Evolutionary conservation across 179 eudicot genomes (phyloP).

Genomic region (Corrigiola litoralis): DNA sequence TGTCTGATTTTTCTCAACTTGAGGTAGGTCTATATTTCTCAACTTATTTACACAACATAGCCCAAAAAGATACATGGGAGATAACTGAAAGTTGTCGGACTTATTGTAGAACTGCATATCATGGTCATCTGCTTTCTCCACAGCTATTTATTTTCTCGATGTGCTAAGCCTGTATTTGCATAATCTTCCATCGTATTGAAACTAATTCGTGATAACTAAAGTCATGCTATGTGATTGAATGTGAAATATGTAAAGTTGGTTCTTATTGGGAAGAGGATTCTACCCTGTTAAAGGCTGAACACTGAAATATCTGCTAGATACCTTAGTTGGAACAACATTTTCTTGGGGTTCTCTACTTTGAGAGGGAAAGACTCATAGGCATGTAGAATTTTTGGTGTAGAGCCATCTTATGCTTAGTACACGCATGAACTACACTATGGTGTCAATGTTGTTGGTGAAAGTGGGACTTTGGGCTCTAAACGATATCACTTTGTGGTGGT

Average conservation of each 20-base stretch:
- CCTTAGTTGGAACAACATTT: too few species aligned
- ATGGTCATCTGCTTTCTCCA: background rate
- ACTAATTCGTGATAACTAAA: too few species aligned
- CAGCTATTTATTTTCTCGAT: background rate
- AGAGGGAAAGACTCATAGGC: background rate
- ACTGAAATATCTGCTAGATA: too few species aligned
- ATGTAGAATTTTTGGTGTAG: background rate
- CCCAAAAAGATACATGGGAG: background rate
- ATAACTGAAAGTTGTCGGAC: background rate
- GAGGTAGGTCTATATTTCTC: constrained; percentile 45
- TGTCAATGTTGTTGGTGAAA: background rate
- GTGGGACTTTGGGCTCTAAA: background rate
- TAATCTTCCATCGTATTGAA: too few species aligned
- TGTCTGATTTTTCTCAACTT: constrained; percentile 81
- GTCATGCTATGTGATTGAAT: too few species aligned
- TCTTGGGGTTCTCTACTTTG: too few species aligned
- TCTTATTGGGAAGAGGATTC: too few species aligned
- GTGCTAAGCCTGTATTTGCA: too few species aligned
- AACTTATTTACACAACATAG: background rate
- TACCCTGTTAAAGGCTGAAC: too few species aligned
- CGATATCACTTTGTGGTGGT: background rate
- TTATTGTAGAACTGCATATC: background rate
- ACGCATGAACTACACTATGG: background rate
- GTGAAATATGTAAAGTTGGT: too few species aligned
- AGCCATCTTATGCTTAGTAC: background rate